Conservation (phyloP, 2,329 filamentous ascomycete genomes). For the Cladobotryum mycophilum region DNA sequence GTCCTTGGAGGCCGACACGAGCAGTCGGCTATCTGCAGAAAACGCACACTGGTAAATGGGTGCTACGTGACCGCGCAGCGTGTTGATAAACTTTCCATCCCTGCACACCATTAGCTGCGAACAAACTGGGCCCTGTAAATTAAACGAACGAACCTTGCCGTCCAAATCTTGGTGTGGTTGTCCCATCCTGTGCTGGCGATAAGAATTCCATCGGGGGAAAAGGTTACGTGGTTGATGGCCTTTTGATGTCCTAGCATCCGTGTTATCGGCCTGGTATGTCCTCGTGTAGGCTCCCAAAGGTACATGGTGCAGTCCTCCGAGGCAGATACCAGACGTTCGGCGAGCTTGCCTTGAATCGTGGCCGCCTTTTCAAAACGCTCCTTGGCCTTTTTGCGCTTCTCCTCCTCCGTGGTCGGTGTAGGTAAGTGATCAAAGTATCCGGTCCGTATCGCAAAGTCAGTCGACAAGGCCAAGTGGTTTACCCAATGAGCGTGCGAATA, state of each 20-base stretch:
- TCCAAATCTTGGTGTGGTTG: conserved; percentile 93
- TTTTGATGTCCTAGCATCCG: conserved; percentile 92
- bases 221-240: conserved; percentile 91
- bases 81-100: conserved; percentile 74
- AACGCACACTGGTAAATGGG: conserved; percentile 91
- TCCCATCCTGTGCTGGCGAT: conserved; percentile 90
- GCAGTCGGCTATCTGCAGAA: conserved; percentile 81
- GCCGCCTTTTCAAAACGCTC: conserved; percentile 82
- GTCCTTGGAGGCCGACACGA: conserved; percentile 86
- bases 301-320: conserved; percentile 97
- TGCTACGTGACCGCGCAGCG: conserved; percentile 79
- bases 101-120: conserved; percentile 30
- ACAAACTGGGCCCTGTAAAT: background rate
- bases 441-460: conserved; percentile 82
- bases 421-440: conserved; percentile 77
- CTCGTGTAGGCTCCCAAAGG: conserved; percentile 77
- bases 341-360: conserved; percentile 65
- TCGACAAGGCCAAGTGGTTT: conserved; percentile 89
- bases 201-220: conserved; percentile 81
- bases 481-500: conserved; percentile 87
- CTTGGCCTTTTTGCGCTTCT: conserved; percentile 67
- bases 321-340: conserved; percentile 81
- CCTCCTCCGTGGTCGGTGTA: conserved; percentile 62
- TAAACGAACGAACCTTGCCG: conserved; percentile 52
- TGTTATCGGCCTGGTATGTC: conserved; percentile 72